Evolutionary conservation across 148 eudicot genomes (phyloP).

Genomic region (Cornus suecica): DNA sequence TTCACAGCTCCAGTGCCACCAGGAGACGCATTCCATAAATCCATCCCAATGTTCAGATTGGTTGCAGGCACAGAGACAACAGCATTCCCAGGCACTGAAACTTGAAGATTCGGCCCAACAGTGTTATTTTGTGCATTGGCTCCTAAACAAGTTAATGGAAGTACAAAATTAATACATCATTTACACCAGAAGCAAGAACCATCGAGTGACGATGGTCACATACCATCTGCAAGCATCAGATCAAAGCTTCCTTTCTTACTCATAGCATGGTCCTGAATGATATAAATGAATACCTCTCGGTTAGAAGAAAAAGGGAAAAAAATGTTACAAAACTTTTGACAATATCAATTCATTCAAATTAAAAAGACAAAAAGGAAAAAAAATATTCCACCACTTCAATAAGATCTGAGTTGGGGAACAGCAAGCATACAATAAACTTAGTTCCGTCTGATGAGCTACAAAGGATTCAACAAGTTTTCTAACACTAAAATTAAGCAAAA

Average conservation of each 20-base stretch:
- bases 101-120: conserved; percentile 31
- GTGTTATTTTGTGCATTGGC: conserved; percentile 59
- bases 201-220: conserved; percentile 4
- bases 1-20: conserved; percentile 54
- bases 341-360: neutral
- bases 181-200: neutral
- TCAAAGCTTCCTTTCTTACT: conserved; percentile 78
- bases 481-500: neutral
- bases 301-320: neutral
- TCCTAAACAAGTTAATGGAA: conserved; percentile 31
- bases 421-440: neutral
- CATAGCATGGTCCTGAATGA: conserved; percentile 48
- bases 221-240: conserved; percentile 98
- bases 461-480: neutral
- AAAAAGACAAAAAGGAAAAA: neutral
- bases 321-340: neutral
- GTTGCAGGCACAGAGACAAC: conserved; percentile 57
- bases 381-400: neutral
- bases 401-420: neutral
- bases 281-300: neutral
- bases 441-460: neutral
- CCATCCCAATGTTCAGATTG: conserved; percentile 90
- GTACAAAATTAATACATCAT: conserved; percentile 1
- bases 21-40: conserved; percentile 76
- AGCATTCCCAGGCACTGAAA: conserved; percentile 63